Conservation (phyloP, 257 asterid genomes). For the Dorcoceras hygrometricum region DNA sequence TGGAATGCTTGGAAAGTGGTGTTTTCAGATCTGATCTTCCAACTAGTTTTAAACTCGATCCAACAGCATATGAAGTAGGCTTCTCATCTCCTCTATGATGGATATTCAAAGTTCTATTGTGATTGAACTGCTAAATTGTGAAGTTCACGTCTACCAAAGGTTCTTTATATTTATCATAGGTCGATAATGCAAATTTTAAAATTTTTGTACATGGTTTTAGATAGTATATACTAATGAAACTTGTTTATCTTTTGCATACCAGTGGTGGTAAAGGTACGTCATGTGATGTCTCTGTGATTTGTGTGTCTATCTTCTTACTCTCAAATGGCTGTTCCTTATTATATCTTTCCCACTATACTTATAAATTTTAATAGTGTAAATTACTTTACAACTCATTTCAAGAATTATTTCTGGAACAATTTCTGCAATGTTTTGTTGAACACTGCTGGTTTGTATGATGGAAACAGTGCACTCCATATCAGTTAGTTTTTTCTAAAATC, state of each 20-base stretch:
- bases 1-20: slow-evolving; percentile 98
- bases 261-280: neutral
- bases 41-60: slow-evolving; percentile 88
- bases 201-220: neutral
- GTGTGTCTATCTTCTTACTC: neutral
- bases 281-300: neutral
- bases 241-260: neutral
- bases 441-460: neutral
- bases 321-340: neutral
- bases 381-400: neutral
- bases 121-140: neutral
- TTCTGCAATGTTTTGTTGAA: neutral
- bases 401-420: neutral
- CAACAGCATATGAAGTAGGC: slow-evolving; percentile 76
- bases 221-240: no score
- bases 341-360: neutral
- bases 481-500: neutral
- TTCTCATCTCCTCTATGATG: slow-evolving; percentile 21
- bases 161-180: neutral
- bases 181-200: neutral
- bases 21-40: slow-evolving; percentile 99
- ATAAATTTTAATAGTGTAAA: neutral
- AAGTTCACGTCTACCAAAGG: neutral
- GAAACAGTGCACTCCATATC: neutral
- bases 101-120: neutral